Conservation (phyloP, 2,329 filamentous ascomycete species). For the Pestalotiopsis sp. region DNA sequence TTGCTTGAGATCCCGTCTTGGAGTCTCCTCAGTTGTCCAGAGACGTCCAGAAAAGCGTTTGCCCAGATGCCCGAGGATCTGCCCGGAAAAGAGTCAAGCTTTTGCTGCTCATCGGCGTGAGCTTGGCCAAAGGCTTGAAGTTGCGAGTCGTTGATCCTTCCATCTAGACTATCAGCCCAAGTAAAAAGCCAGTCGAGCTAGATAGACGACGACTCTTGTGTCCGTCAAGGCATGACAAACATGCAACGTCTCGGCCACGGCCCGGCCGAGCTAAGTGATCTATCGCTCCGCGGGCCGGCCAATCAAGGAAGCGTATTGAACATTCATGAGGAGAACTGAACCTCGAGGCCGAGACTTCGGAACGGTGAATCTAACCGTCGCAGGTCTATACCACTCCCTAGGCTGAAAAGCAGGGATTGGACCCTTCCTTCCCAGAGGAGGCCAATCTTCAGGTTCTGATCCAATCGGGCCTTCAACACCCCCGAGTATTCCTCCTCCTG, state of each 20-base stretch:
- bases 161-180: background rate
- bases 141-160: background rate
- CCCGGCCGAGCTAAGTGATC: background rate
- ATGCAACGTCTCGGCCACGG: background rate
- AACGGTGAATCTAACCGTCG: slow-evolving; percentile 75
- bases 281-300: background rate
- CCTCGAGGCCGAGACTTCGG: slow-evolving; percentile 72
- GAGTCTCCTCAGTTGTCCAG: background rate
- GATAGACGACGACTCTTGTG: background rate
- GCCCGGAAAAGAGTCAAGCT: background rate
- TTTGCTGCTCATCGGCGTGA: background rate
- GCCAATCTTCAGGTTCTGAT: slow-evolving; percentile 84
- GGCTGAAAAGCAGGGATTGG: slow-evolving; percentile 88
- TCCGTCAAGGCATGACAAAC: background rate
- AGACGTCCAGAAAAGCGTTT: background rate
- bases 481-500: slow-evolving; percentile 70
- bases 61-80: background rate
- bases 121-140: background rate
- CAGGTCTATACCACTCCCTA: slow-evolving; percentile 84
- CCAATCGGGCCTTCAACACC: slow-evolving; percentile 85
- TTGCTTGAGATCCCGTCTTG: background rate
- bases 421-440: slow-evolving; percentile 90
- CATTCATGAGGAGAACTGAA: slow-evolving; percentile 79
- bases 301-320: background rate
- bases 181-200: background rate